Conservation (phyloP, 2,329 filamentous ascomycete species). For the Chalaropsis thielavioides region DNA sequence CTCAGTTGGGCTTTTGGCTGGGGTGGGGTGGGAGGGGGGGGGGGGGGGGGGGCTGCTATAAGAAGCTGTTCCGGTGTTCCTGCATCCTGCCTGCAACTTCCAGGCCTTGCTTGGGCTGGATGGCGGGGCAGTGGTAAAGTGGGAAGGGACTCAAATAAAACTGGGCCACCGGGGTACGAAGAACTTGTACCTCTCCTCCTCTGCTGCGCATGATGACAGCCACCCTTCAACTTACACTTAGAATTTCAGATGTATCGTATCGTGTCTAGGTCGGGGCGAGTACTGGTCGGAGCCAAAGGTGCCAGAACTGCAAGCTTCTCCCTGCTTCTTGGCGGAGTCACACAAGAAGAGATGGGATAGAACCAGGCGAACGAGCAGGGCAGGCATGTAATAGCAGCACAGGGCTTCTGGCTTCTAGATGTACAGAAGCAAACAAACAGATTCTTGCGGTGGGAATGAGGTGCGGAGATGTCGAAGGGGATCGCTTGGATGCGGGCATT, state of each 20-base stretch:
- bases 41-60: background rate
- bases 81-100: background rate
- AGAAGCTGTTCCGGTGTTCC: background rate
- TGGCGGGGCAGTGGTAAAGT: background rate
- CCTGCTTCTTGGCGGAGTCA: constrained; percentile 1
- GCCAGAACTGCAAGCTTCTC: background rate
- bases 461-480: background rate
- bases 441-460: background rate
- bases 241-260: background rate
- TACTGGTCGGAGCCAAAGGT: background rate
- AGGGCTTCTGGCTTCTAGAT: background rate
- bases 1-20: background rate
- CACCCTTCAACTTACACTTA: background rate
- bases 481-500: background rate
- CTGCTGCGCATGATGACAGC: background rate
- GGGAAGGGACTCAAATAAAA: background rate
- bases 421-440: background rate
- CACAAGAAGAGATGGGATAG: constrained; percentile 1
- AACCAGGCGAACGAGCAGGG: background rate
- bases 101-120: background rate
- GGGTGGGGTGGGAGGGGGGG: background rate
- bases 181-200: too few relatives aligned
- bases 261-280: background rate
- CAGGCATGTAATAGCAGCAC: background rate
- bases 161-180: background rate